Conservation (phyloP, 495 filamentous ascomycete genomes). For the Acidomyces sp. region DNA sequence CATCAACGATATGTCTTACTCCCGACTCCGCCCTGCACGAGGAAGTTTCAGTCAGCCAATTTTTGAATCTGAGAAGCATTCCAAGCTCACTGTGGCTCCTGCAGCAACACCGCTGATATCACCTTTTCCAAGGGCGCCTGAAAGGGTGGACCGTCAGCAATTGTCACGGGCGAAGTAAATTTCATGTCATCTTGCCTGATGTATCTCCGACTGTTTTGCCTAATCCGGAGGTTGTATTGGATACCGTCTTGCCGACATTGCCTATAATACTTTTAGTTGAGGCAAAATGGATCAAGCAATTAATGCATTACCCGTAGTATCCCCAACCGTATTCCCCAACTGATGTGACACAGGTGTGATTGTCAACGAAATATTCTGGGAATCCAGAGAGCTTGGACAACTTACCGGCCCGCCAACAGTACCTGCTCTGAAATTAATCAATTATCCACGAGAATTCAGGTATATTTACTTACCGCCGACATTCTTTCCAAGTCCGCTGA, state of each 20-base stretch:
- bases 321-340: constrained; percentile 4
- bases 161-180: constrained; percentile 12
- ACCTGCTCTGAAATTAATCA: background rate
- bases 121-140: constrained; percentile 18
- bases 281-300: background rate
- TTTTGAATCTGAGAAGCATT: background rate
- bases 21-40: constrained; percentile 10
- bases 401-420: constrained; percentile 13
- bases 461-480: constrained; percentile 5
- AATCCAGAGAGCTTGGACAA: too few species aligned
- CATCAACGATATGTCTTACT: background rate
- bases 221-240: constrained; percentile 9
- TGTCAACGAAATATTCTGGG: too few species aligned
- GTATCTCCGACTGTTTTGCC: constrained; percentile 15
- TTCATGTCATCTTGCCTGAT: background rate
- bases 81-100: constrained; percentile 2
- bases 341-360: background rate
- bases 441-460: background rate
- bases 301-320: background rate
- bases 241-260: constrained; percentile 15
- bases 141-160: too few species aligned
- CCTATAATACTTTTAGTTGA: constrained; percentile 1
- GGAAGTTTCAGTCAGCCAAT: background rate
- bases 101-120: constrained; percentile 17
- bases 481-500: constrained; percentile 17